phyloP scores from a whole-genome alignment of 352 stramenopile genomes.

The Globisporangium irregulare region DNA sequence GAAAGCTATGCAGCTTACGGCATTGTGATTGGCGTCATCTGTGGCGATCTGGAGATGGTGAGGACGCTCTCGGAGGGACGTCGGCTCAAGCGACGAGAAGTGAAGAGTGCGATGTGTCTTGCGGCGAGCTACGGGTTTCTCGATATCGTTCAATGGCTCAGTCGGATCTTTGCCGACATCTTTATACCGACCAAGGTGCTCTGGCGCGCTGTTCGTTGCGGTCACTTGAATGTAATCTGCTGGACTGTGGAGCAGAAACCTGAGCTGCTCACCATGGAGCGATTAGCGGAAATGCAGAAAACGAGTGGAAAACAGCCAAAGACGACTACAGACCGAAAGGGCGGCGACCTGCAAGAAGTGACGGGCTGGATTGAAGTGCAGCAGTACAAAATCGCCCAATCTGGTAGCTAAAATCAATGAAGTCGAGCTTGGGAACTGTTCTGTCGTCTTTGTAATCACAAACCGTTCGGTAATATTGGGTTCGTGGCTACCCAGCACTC shows the following conservation, averaged over 20 bases:
- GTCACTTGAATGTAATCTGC: slow-evolving; percentile 2
- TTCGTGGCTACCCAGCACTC: too few relatives aligned
- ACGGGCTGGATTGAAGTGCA: not conserved
- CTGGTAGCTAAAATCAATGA: too few relatives aligned
- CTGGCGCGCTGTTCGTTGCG: slow-evolving; percentile 6
- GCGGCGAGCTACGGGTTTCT: slow-evolving; percentile 10
- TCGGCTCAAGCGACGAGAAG: not conserved
- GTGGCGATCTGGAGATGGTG: slow-evolving; percentile 3
- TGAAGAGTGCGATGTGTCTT: slow-evolving; percentile 15
- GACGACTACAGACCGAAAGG: not conserved
- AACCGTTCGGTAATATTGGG: too few relatives aligned
- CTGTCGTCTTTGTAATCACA: too few relatives aligned
- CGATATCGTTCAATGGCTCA: slow-evolving; percentile 10
- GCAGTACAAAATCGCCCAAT: not conserved
- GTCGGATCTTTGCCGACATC: not conserved
- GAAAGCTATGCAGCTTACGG: not conserved
- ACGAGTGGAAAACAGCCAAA: not conserved
- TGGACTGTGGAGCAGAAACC: slow-evolving; percentile 6
- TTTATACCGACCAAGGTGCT: slow-evolving; percentile 6
- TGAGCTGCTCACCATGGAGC: not conserved
- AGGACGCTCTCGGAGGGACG: not conserved
- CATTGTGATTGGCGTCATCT: slow-evolving; percentile 7
- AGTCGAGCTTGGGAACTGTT: too few relatives aligned
- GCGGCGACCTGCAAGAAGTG: not conserved
- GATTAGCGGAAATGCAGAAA: slow-evolving; percentile 2